These are phyloP conservation scores for Amborella trichopoda DNA, from an alignment of 164 flowering plant species.

Conservation along the genomic window DNA sequence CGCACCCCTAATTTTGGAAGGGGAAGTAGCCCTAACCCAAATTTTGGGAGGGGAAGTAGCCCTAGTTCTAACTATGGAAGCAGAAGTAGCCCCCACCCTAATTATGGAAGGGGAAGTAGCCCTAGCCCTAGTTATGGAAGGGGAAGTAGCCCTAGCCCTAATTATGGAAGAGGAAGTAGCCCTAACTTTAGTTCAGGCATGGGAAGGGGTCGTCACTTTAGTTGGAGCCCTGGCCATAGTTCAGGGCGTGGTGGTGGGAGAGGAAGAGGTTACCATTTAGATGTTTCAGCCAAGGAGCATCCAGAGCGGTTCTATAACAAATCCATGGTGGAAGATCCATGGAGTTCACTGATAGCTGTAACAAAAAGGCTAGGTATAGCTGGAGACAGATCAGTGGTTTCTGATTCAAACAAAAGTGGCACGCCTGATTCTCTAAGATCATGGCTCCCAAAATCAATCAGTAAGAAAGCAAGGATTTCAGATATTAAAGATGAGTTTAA, in stretches of 20 bases:
- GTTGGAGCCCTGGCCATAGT: conserved; percentile 9
- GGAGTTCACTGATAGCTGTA: conserved; percentile 50
- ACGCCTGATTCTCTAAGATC: conserved; percentile 11
- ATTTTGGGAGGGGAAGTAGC: too few relatives aligned
- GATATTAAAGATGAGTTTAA: conserved; percentile 17
- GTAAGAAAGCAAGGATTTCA: conserved; percentile 20
- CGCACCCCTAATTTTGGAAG: too few relatives aligned
- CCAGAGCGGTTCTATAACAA: conserved; percentile 31
- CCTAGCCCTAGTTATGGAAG: conserved; percentile 19
- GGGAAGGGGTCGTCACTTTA: conserved; percentile 9
- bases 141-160: conserved; percentile 15
- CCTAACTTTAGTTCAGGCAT: too few relatives aligned
- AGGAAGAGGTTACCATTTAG: conserved; percentile 18
- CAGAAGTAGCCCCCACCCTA: conserved; percentile 13
- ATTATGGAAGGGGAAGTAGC: conserved; percentile 19
- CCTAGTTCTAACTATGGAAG: conserved; percentile 17
- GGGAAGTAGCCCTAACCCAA: too few relatives aligned
- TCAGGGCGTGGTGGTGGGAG: conserved; percentile 29
- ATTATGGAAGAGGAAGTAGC: conserved; percentile 22
- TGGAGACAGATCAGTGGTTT: too few relatives aligned
- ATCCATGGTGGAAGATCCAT: conserved; percentile 83
- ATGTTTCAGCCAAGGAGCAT: conserved; percentile 21
- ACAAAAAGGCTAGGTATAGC: conserved; percentile 15
- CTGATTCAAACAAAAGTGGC: too few relatives aligned
- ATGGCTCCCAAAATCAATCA: conserved; percentile 38